phyloP scores from a whole-genome alignment of 805 yeast genomes.

The Ogataea methanolica region DNA sequence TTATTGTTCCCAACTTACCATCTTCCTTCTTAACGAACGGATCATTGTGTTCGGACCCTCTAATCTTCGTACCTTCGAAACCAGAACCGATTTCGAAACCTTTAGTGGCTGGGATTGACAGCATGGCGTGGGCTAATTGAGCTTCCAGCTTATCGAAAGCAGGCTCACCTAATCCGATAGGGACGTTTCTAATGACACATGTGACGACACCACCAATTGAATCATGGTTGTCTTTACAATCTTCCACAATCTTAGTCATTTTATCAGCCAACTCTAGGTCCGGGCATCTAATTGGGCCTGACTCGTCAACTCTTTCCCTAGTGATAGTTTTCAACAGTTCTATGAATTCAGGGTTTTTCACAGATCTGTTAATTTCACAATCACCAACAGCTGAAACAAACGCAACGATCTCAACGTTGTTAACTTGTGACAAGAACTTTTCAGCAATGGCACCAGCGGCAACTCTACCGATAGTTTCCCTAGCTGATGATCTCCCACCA shows the following conservation, averaged over 20 bases:
- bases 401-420: slow-evolving; percentile 90
- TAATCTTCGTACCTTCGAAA: slow-evolving; percentile 80
- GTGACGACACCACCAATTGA: slow-evolving; percentile 98
- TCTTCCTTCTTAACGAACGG: slow-evolving; percentile 58
- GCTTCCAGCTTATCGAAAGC: slow-evolving; percentile 97
- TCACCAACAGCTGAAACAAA: slow-evolving; percentile 92
- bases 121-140: slow-evolving; percentile 92
- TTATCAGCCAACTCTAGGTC: slow-evolving; percentile 62
- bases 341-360: slow-evolving; percentile 60
- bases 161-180: slow-evolving; percentile 97
- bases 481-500: slow-evolving; percentile 95
- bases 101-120: slow-evolving; percentile 95
- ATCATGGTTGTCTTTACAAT: slow-evolving; percentile 79
- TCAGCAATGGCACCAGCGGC: slow-evolving; percentile 99
- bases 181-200: slow-evolving; percentile 91
- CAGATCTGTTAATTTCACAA: slow-evolving; percentile 69
- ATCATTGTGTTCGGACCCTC: slow-evolving; percentile 95
- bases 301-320: slow-evolving; percentile 80
- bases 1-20: slow-evolving; percentile 71
- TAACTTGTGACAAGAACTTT: slow-evolving; percentile 71
- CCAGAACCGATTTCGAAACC: slow-evolving; percentile 99
- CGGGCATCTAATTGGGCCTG: slow-evolving; percentile 94
- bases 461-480: slow-evolving; percentile 98
- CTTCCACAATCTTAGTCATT: slow-evolving; percentile 85
- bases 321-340: slow-evolving; percentile 69